Evolutionary conservation across 2,329 filamentous ascomycete genomes (phyloP), one percentile per base, ranked within the genome.

Genomic region (Paraconiothyrium brasiliense): DNA sequence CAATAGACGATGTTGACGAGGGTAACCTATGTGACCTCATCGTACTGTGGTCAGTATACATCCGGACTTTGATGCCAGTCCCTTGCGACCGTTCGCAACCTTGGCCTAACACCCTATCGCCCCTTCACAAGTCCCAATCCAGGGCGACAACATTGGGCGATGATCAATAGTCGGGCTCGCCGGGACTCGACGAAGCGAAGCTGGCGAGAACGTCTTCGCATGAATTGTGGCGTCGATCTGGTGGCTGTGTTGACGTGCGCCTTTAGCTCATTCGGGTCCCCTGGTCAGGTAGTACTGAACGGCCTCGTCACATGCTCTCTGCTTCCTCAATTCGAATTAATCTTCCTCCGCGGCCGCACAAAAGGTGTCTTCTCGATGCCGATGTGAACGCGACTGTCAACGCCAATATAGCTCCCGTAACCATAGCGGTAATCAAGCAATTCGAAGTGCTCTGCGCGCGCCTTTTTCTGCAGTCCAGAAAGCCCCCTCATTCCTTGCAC

Each of bases 321-420:
- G 24, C 37, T 57, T 34, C 10, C 24, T 58, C 39, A 30, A 41
- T 47, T 37, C 7, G 34, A 35, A 39, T 54, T 22, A 24, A 37
- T n/a, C 16, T 5, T 34, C 43, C 59, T 39, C 57, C 60, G 32
- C 35, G 47, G 24, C 22, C 37, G 54, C n/a, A 69, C 60, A 55
- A 81, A 80, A 0, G 81, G 80, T 41, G 82, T 77, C n/a, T 78
- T 66, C 46, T 88, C 85, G 46, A 87, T 82, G 0, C 86, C 86
- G 0, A 85, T 55, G 57, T 86, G 83, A 0, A 72, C 71, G 7
- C 76, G 74, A 0, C 83, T 81, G 63, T 87, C 85, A 0, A 61
- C 67, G 0, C 84, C 84, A 0, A 84, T 58, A 57, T 81, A 87
- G 0, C 76, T 74, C 0, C 86, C 85, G 66, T 83, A 88, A 0